Evolutionary conservation across 176 grass and related monocot species (phyloP), one percentile per base, ranked within the genome.

Genomic region (Guadua angustifolia): DNA sequence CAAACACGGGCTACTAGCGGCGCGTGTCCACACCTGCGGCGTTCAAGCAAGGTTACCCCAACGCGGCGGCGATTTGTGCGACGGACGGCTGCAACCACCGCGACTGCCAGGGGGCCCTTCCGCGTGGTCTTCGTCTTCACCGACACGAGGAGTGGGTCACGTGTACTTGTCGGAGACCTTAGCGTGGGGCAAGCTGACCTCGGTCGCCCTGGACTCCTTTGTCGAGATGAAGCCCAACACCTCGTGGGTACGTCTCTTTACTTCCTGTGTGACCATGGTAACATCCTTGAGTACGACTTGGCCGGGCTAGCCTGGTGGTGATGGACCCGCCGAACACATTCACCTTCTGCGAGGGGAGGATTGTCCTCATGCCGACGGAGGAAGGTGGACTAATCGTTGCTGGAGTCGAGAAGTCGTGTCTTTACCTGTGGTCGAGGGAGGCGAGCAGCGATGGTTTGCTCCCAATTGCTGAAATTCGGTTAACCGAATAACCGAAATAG

Each of bases 121-220:
- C n/a, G n/a, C n/a, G n/a, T n/a, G n/a, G n/a, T n/a, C n/a, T n/a
- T n/a, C n/a, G n/a, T n/a, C n/a, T n/a, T n/a, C n/a, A n/a, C n/a
- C n/a, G n/a, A n/a, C n/a, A n/a, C n/a, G n/a, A n/a, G n/a, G n/a
- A n/a, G n/a, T n/a, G n/a, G n/a, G n/a, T n/a, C n/a, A n/a, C n/a
- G 26, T 35, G 2, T 85, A 78, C 83, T 78, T 74, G 21, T 85
- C 51, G 12, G 64, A 69, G 73, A 38, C 24, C 13, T 13, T 18
- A 5, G 38, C 49, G 11, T 85, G 83, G 73, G 29, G 64, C 18
- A 17, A 1, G 22, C 38, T 60, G 5, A 65, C 8, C 35, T 57
- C 36, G 15, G 15, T 51, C 6, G 10, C 33, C 29, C 62, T 47
- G 1, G 6, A n/a, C 13, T 52, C 52, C 5, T 39, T 29, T 6